Evolutionary conservation across 75 land plant genomes (phyloP).

Genomic region (Selaginella moellendorffii): DNA sequence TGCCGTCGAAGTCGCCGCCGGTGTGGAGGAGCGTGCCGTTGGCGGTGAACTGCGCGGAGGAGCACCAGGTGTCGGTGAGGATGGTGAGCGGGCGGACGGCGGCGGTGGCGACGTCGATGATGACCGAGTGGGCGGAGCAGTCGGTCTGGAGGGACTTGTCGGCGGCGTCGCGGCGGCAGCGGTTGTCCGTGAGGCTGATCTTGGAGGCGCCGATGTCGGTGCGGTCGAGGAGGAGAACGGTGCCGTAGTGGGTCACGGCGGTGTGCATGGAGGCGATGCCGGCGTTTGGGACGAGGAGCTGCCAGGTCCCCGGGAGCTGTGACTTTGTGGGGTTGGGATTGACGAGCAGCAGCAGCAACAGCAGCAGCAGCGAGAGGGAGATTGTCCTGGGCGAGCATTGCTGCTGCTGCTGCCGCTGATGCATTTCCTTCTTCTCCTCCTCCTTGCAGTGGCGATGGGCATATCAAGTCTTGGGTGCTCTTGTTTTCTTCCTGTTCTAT

Average conservation of each 20-base stretch:
- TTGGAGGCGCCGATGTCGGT: slow-evolving; percentile 47
- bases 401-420: too few species aligned
- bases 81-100: slow-evolving; percentile 36
- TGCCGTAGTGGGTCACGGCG: slow-evolving; percentile 38
- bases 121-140: slow-evolving; percentile 70
- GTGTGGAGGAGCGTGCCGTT: slow-evolving; percentile 63
- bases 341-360: too few species aligned
- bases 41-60: slow-evolving; percentile 41
- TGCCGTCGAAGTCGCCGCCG: slow-evolving; percentile 61
- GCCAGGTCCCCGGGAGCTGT: slow-evolving; percentile 15
- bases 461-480: too few species aligned
- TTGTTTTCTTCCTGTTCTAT: too few species aligned
- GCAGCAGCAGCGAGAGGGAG: too few species aligned
- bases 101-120: slow-evolving; percentile 27
- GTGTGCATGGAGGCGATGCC: slow-evolving; percentile 77
- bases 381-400: too few species aligned
- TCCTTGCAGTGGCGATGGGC: too few species aligned
- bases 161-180: slow-evolving; percentile 22
- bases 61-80: slow-evolving; percentile 69
- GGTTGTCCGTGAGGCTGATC: slow-evolving; percentile 23
- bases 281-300: slow-evolving; percentile 22
- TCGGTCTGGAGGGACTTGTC: slow-evolving; percentile 15
- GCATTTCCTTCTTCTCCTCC: too few species aligned
- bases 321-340: slow-evolving; percentile 34
- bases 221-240: slow-evolving; percentile 49